phyloP scores from a whole-genome alignment of 768 basidiomycete genomes.

The Suillus subaureus region DNA sequence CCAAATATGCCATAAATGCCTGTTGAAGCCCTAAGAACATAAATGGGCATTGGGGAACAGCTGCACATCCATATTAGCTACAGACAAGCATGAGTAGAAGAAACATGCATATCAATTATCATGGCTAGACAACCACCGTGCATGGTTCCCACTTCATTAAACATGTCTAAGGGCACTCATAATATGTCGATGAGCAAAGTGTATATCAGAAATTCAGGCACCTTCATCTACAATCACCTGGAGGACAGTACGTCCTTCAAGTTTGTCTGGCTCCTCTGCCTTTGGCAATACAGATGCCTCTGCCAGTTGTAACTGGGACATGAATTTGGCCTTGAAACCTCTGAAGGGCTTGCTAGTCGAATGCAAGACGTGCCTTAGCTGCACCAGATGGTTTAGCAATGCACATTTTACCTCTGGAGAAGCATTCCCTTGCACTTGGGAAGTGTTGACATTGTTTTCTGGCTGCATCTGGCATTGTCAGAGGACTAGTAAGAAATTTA shows the following conservation, averaged over 20 bases:
- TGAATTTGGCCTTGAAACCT: conserved; percentile 25
- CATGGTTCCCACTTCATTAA: conserved; percentile 39
- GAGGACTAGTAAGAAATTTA: too few species aligned
- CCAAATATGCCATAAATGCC: conserved; percentile 27
- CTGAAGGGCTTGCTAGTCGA: conserved; percentile 16
- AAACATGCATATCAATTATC: conserved; percentile 50
- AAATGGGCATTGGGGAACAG: conserved; percentile 43
- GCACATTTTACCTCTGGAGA: conserved; percentile 29
- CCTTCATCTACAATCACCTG: conserved; percentile 50
- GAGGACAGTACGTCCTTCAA: conserved; percentile 41
- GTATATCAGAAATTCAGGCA: conserved; percentile 18
- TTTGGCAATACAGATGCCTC: conserved; percentile 45
- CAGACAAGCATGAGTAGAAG: background rate
- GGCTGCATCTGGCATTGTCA: too few species aligned
- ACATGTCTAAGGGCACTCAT: conserved; percentile 40
- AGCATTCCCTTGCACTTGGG: conserved; percentile 32
- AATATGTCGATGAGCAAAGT: conserved; percentile 1
- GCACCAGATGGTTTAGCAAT: conserved; percentile 23
- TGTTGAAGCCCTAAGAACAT: conserved; percentile 36
- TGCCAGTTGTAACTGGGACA: conserved; percentile 26
- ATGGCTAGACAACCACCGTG: conserved; percentile 45
- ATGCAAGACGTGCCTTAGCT: conserved; percentile 8
- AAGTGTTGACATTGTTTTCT: conserved; percentile 15
- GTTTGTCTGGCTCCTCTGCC: conserved; percentile 36
- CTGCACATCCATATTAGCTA: conserved; percentile 26